Base-by-base conservation (phyloP, 495 filamentous ascomycete species). In the Hypoxylon intermedium region DNA sequence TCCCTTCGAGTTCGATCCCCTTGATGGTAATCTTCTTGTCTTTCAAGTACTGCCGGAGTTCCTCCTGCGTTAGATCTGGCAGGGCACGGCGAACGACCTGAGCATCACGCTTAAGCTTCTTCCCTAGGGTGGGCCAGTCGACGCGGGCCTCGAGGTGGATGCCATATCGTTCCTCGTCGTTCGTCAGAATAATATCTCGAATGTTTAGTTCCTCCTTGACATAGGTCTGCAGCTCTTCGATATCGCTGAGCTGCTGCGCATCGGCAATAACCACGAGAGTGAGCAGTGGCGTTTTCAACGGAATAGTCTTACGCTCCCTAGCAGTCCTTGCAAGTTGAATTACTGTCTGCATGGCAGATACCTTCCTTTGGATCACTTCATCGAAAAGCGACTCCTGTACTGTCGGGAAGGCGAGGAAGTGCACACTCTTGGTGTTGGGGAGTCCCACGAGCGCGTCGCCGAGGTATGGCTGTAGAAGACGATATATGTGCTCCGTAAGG, bases 91-190 rank as follows among this genome's bases (percentile, higher is more conserved):
- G 93, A 49, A 98, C 92, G 7, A 65, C 72, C 85, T 91, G 61
- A 86, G 85, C 45, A 87, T 89, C 65, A 93, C 94, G 77, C 95
- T 97, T 82, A 91, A 98, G 81, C 77, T 97, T 98, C 84, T 97
- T 96, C 55, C 94, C 94, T 30, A 98, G 82, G 0, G 88, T 90
- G 1, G 36, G 89, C 90, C 93, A 97, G 74, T 98, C 94, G 6
- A 91, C 94, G 23, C 81, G 80, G 36, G 90, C 89, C 53, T 87
- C 89, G 77, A 97, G 96, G 65, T 93, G 89, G 15, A 98, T 92
- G 40, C 90, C 87, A 77, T 97, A 96, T 66, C 87, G 90, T 33
- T 83, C 87, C 75, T 98, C 95, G 56, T 98, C 91, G 5, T 85
- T 86, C 1, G 91, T 89, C 47, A 97, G 79, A 23, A 95, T 76